phyloP scores from a whole-genome alignment of 2,329 filamentous ascomycete species.

The Botrytis paeoniae region DNA sequence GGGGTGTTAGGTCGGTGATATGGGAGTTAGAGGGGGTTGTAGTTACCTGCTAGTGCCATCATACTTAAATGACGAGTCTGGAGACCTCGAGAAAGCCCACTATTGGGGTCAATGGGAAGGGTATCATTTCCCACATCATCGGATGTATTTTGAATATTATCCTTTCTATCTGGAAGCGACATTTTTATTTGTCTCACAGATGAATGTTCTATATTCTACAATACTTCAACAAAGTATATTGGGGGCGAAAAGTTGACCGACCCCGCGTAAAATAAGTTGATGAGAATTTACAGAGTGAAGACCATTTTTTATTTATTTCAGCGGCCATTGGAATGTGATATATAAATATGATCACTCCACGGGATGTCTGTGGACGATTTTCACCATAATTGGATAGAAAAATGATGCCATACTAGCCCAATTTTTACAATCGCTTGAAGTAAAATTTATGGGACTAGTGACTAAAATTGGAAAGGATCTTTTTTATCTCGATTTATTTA shows the following conservation, averaged over 20 bases:
- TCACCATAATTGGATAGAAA: conserved; percentile 8
- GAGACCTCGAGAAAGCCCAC: conserved; percentile 65
- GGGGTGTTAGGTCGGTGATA: background rate
- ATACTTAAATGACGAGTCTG: conserved; percentile 67
- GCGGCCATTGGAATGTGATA: background rate
- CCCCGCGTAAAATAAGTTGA: background rate
- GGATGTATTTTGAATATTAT: background rate
- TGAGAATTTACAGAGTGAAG: background rate
- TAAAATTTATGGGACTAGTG: background rate
- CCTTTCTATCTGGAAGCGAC: background rate
- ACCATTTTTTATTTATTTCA: no score
- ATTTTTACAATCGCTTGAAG: conserved; percentile 8
- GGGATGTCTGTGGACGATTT: background rate
- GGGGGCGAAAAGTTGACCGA: background rate
- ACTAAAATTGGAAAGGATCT: background rate
- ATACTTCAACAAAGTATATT: background rate
- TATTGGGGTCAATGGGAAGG: conserved; percentile 50
- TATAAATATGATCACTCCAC: background rate
- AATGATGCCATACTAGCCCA: conserved; percentile 19
- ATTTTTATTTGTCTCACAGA: background rate
- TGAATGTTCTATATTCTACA: background rate
- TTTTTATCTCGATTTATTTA: background rate
- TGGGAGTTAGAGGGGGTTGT: background rate
- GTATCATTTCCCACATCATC: background rate
- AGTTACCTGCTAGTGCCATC: conserved; percentile 55